Evolutionary conservation across 2,329 filamentous ascomycete genomes (phyloP), one percentile per base, ranked within the genome.

Genomic region (Aspergillus viridinutans): DNA sequence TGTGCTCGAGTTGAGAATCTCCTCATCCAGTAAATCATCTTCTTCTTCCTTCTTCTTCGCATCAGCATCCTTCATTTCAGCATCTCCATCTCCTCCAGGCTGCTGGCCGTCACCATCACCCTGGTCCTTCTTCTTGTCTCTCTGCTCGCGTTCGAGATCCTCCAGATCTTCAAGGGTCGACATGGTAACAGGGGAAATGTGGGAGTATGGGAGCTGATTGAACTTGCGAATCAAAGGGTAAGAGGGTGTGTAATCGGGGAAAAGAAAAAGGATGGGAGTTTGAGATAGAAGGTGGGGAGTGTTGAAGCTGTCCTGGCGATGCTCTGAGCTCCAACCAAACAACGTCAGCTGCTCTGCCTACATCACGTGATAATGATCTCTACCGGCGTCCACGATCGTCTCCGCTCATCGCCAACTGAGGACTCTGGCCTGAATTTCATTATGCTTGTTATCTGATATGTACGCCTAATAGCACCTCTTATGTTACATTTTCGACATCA

Each of bases 121-220:
- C 66, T 84, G 81, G 67, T 85, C 81, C 73, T 88, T 82, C 75
- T 85, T 87, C 83, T 77, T 84, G 69, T 90, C 87, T 81, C 86
- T 88, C 74, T 86, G 85, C 76, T 88, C 85, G 76, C 87, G 88
- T 81, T 94, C 89, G 74, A 95, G 83, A 75, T 92, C 90, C 73
- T 95, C 90, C 72, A 95, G 88, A 80, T 95, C 91, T 80, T 96
- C 91, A 70, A 95, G 86, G 67, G 90, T 94, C 67, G 91, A 92
- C 91, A 95, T 95, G 74, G 62, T 62, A 40, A 29, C 12, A 25
- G 14, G n/a, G n/a, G 4, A 26, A 3, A 23, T 12, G 21, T 26
- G 23, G 10, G 21, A 25, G 43, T 25, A 26, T 40, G 43, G 25
- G n/a, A 49, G 14, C 21, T 50, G 23, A 25, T 23, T 25, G 4